Evolutionary conservation across 768 basidiomycete genomes (phyloP).

Genomic region (Macrolepiota albuminosa): DNA sequence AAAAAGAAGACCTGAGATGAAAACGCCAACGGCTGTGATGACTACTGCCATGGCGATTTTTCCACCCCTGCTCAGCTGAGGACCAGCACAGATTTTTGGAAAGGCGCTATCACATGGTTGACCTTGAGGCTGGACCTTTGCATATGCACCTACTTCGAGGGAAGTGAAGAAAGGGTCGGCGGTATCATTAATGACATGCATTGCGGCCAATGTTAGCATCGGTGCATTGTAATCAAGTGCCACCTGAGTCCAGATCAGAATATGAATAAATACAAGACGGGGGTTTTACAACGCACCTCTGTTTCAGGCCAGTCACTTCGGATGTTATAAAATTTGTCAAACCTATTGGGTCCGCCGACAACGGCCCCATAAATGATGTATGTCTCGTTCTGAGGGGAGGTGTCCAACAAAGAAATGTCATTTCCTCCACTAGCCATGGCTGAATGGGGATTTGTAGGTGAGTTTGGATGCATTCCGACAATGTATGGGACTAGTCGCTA

Average conservation of each 20-base stretch:
- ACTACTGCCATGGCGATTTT: slow-evolving; percentile 70
- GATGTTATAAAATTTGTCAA: slow-evolving; percentile 78
- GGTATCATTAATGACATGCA: slow-evolving; percentile 62
- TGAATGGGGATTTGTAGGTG: slow-evolving; percentile 87
- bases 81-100: slow-evolving; percentile 42
- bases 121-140: slow-evolving; percentile 55
- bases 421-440: slow-evolving; percentile 84
- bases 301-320: slow-evolving; percentile 88
- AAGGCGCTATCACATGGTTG: slow-evolving; percentile 78
- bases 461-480: slow-evolving; percentile 87
- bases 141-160: slow-evolving; percentile 65
- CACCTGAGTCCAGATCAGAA: slow-evolving; percentile 32
- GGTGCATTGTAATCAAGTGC: slow-evolving; percentile 92
- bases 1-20: slow-evolving; percentile 44
- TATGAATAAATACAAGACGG: not conserved
- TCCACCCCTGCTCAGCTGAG: slow-evolving; percentile 51
- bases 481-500: slow-evolving; percentile 62
- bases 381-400: slow-evolving; percentile 63
- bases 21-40: slow-evolving; percentile 55
- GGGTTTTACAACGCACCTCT: slow-evolving; percentile 47
- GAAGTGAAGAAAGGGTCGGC: slow-evolving; percentile 75
- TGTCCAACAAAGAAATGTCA: slow-evolving; percentile 65
- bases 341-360: slow-evolving; percentile 78
- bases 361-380: slow-evolving; percentile 85
- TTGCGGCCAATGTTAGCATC: slow-evolving; percentile 79